A percentile compares a stretch with the other conserved stretches of the same genome.
These are phyloP conservation scores for Mucor mucedo DNA, from an alignment of 371 early-diverging fungal genomes.

Conservation along the genomic window DNA sequence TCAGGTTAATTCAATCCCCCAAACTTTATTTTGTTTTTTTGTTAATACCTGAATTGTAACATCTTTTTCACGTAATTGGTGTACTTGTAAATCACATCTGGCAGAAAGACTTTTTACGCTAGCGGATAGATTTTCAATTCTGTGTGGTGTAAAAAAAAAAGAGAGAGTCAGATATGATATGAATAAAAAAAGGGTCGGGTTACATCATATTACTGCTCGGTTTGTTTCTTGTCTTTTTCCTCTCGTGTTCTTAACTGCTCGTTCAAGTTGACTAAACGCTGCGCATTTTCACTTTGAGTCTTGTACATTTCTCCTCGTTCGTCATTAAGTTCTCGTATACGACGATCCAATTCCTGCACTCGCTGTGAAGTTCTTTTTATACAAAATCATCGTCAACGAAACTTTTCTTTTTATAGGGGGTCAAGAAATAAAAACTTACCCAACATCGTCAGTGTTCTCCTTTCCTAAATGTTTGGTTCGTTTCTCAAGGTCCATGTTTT, in stretches of 20 bases:
- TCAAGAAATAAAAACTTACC: not conserved
- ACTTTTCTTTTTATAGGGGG: not conserved
- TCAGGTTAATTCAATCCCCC: not conserved
- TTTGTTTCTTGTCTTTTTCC: constrained; percentile 63
- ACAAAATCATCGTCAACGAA: not conserved
- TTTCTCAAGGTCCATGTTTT: constrained; percentile 32
- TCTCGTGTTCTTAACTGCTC: constrained; percentile 76
- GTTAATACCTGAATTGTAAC: constrained; percentile 75
- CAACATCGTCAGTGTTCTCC: constrained; percentile 4
- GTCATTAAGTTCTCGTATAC: constrained; percentile 77
- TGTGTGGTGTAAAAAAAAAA: constrained; percentile 14
- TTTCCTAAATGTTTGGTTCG: constrained; percentile 24
- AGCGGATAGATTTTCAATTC: constrained; percentile 55
- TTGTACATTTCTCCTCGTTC: constrained; percentile 91
- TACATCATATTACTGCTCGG: constrained; percentile 62
- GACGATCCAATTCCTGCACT: constrained; percentile 76
- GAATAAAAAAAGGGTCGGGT: too few species aligned
- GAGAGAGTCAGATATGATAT: not conserved
- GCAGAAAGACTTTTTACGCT: constrained; percentile 41
- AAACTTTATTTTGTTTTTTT: not conserved
- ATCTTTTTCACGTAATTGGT: constrained; percentile 84
- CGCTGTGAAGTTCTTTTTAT: constrained; percentile 18
- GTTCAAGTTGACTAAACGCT: constrained; percentile 83
- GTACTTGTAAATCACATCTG: constrained; percentile 59
- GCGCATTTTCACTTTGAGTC: constrained; percentile 90